Evolutionary conservation across 2,329 filamentous ascomycete species (phyloP).

Genomic region (Pestalotiopsis fici): DNA sequence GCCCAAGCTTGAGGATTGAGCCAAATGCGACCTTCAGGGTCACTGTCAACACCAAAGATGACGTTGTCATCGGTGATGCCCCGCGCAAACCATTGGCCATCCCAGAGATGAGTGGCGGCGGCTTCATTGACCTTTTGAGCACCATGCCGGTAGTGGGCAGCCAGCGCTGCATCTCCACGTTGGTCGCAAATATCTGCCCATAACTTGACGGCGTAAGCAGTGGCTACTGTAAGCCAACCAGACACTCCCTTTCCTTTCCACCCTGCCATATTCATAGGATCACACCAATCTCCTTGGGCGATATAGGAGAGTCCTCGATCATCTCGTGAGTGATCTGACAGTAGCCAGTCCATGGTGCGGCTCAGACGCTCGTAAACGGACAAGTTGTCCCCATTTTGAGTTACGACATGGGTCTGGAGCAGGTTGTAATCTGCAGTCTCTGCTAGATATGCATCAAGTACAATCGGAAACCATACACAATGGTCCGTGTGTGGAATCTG

Average conservation of each 20-base stretch:
- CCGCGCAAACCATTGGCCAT: slow-evolving; percentile 57
- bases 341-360: slow-evolving; percentile 59
- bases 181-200: slow-evolving; percentile 55
- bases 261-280: slow-evolving; percentile 65
- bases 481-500: slow-evolving; percentile 62
- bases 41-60: slow-evolving; percentile 50
- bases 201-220: slow-evolving; percentile 51
- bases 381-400: slow-evolving; percentile 42
- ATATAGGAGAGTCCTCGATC: slow-evolving; percentile 56
- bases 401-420: slow-evolving; percentile 43
- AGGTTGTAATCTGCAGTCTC: slow-evolving; percentile 56
- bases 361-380: slow-evolving; percentile 57
- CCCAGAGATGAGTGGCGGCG: slow-evolving; percentile 55
- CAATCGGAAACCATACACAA: slow-evolving; percentile 58
- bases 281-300: slow-evolving; percentile 61
- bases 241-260: slow-evolving; percentile 59
- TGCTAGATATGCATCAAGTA: slow-evolving; percentile 54
- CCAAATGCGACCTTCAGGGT: slow-evolving; percentile 58
- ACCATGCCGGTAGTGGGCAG: slow-evolving; percentile 43
- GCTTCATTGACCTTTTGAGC: slow-evolving; percentile 48
- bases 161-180: slow-evolving; percentile 38
- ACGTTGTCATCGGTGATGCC: slow-evolving; percentile 59
- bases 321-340: slow-evolving; percentile 44
- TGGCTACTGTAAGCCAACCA: slow-evolving; percentile 59
- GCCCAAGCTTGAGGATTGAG: slow-evolving; percentile 59